Base-by-base conservation (phyloP, 2,329 filamentous ascomycete species). In the Hansfordia pulvinata region DNA sequence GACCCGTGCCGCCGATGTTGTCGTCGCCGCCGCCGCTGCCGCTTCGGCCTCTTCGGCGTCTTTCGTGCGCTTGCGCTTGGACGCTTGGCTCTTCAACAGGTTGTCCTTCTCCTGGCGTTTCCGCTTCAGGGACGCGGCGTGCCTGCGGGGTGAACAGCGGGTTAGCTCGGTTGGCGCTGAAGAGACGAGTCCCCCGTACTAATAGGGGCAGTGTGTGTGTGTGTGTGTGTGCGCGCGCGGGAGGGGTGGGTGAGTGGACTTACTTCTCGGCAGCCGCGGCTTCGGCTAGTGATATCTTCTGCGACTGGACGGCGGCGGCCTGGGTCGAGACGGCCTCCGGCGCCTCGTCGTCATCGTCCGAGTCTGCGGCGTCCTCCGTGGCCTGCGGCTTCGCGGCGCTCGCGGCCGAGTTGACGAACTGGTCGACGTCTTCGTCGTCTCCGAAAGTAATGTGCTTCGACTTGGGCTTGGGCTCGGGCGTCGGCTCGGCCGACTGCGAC, bases 241-340 rank as follows among this genome's bases (percentile, higher is more conserved):
- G 5, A 13, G 13, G 2, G 19, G 16, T n/a, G 8, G 5, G 10
- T n/a, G 12, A n/a, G 8, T 6, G 16, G 10, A 46, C 64, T 35
- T 47, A 72, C 68, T 63, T 53, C 37, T 64, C 58, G 6, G 58
- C 60, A 13, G 60, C 64, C 31, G 62, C 61, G 31, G 59, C 54
- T 19, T 58, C 57, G 10, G 53, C 57, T 32, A 62, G 40, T 2
- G 56, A 52, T 3, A 58, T 56, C 36, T 61, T 54, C 32, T 58
- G 55, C 13, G 55, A 50, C 31, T 61, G 51, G 10, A 51, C 54
- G 2, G 63, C 64, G 3, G 58, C 63, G 25, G 54, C 54, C 9
- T 50, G 45, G 2, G 64, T 65, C 1, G 68, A 71, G n/a, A 73
- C 58, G 3, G 63, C 67, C 44, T 73, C 69, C 7, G 68, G 68